Evolutionary conservation across 2,329 filamentous ascomycete genomes (phyloP).

Genomic region (Fusarium sp.): DNA sequence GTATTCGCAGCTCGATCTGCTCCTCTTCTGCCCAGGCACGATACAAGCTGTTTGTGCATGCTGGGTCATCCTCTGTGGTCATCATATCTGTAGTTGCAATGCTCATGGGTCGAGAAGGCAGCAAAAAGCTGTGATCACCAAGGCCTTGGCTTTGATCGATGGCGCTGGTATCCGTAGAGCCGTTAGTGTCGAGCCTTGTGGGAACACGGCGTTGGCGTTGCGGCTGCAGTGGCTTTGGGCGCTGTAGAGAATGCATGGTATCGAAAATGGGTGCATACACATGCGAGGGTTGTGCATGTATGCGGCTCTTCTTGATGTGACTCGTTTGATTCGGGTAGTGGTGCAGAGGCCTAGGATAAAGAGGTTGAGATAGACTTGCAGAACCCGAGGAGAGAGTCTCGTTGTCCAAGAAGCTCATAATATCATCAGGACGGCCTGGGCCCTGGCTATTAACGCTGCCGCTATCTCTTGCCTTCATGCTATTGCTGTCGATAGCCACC

Average conservation of each 20-base stretch:
- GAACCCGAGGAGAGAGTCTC: constrained; percentile 40
- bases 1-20: constrained; percentile 31
- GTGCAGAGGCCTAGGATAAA: constrained; percentile 31
- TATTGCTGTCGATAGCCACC: constrained; percentile 25
- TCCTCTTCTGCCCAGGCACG: constrained; percentile 29
- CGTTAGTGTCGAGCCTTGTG: constrained; percentile 20
- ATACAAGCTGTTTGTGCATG: constrained; percentile 11
- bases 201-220: constrained; percentile 21
- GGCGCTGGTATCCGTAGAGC: constrained; percentile 4
- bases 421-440: constrained; percentile 32
- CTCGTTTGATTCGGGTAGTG: constrained; percentile 25
- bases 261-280: constrained; percentile 31
- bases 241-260: constrained; percentile 28
- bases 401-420: constrained; percentile 42
- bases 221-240: constrained; percentile 20
- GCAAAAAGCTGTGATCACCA: constrained; percentile 35
- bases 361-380: constrained; percentile 30
- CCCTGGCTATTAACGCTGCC: constrained; percentile 28
- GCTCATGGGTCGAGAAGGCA: constrained; percentile 40
- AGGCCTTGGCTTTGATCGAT: constrained; percentile 24
- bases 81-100: constrained; percentile 34
- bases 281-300: constrained; percentile 29
- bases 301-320: constrained; percentile 18
- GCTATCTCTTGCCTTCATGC: constrained; percentile 21
- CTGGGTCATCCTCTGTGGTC: constrained; percentile 8